phyloP scores from a whole-genome alignment of 75 land plant genomes.

The Gnetum montanum region DNA sequence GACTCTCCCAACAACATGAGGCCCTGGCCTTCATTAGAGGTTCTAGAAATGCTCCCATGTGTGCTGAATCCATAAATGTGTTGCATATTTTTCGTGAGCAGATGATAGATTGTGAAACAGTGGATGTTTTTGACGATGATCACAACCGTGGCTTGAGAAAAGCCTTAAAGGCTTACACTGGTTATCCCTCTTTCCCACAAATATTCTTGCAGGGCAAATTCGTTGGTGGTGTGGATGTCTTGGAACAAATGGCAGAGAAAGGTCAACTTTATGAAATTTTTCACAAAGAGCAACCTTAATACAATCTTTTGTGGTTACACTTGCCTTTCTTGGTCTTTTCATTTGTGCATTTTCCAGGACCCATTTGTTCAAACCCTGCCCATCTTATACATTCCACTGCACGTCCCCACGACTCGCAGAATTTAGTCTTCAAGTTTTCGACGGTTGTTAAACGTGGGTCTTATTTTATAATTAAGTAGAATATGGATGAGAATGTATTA shows the following conservation, averaged over 20 bases:
- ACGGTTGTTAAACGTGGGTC: too few species aligned
- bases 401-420: too few species aligned
- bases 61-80: slow-evolving; percentile 79
- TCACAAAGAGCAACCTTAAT: slow-evolving; percentile 26
- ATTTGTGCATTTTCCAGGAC: too few species aligned
- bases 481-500: too few species aligned
- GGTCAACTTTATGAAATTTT: slow-evolving; percentile 67
- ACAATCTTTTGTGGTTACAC: too few species aligned
- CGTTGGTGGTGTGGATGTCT: slow-evolving; percentile 89
- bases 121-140: slow-evolving; percentile 88
- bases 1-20: slow-evolving; percentile 62
- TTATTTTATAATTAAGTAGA: too few species aligned
- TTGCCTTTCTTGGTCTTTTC: too few species aligned
- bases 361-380: too few species aligned
- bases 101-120: slow-evolving; percentile 71
- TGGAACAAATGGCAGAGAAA: slow-evolving; percentile 71
- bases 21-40: slow-evolving; percentile 94
- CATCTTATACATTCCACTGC: too few species aligned
- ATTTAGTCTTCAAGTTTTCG: too few species aligned
- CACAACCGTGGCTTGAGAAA: slow-evolving; percentile 74
- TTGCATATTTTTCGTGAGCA: slow-evolving; percentile 62
- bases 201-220: slow-evolving; percentile 79
- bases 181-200: slow-evolving; percentile 92
- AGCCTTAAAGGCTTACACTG: slow-evolving; percentile 66
- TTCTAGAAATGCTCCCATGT: slow-evolving; percentile 70